Conservation (phyloP, 2,329 filamentous ascomycete species). For the Sporothrix brasiliensis region DNA sequence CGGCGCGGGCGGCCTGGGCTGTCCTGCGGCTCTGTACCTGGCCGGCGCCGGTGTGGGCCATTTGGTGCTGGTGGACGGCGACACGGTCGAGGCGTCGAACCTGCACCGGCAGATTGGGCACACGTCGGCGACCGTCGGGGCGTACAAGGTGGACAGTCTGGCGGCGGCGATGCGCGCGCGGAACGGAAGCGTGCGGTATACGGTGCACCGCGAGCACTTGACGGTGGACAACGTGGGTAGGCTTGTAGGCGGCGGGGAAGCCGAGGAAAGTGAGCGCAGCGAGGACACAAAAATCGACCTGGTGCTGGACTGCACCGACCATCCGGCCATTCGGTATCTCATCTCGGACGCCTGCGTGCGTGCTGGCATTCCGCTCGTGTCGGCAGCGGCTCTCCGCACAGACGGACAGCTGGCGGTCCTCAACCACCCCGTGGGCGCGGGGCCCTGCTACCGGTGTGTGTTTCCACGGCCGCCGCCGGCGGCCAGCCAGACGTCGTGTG, state of each 20-base stretch:
- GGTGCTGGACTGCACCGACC: slow-evolving; percentile 93
- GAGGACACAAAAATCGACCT: slow-evolving; percentile 44
- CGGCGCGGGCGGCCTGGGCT: slow-evolving; percentile 87
- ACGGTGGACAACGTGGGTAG: slow-evolving; percentile 67
- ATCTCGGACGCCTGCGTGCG: slow-evolving; percentile 89
- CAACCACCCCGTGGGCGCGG: slow-evolving; percentile 76
- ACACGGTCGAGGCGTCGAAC: slow-evolving; percentile 85
- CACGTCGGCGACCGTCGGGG: slow-evolving; percentile 68
- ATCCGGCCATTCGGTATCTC: slow-evolving; percentile 86
- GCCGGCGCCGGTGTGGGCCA: slow-evolving; percentile 85
- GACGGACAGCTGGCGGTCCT: slow-evolving; percentile 90
- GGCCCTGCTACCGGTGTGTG: slow-evolving; percentile 91
- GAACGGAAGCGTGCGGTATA: slow-evolving; percentile 71
- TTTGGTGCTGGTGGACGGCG: slow-evolving; percentile 83
- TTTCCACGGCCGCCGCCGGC: slow-evolving; percentile 86
- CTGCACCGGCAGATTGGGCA: slow-evolving; percentile 91
- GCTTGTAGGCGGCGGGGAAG: slow-evolving; percentile 55
- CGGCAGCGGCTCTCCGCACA: slow-evolving; percentile 83
- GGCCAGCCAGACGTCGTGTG: slow-evolving; percentile 80
- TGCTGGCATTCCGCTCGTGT: slow-evolving; percentile 76
- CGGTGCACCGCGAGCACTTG: slow-evolving; percentile 65
- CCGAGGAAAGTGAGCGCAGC: neutral
- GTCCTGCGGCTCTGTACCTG: slow-evolving; percentile 89
- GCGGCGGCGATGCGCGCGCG: slow-evolving; percentile 62
- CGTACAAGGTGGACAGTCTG: slow-evolving; percentile 79